These are phyloP conservation scores for Arthrobotrys pseudoclavata DNA, from an alignment of 2,329 filamentous ascomycete genomes.

Conservation along the genomic window DNA sequence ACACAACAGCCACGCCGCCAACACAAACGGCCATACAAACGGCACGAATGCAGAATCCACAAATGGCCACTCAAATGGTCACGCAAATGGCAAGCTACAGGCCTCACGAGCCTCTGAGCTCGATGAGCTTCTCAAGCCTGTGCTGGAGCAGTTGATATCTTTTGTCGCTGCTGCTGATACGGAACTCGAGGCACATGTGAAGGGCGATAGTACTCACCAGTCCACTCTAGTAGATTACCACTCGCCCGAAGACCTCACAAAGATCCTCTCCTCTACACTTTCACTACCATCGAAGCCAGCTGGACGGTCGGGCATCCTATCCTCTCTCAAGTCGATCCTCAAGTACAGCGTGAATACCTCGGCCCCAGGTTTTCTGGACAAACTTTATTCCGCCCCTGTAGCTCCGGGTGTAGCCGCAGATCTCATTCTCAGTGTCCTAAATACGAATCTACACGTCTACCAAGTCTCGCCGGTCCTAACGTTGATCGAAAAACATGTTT, in stretches of 20 bases:
- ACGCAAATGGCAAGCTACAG: conserved; percentile 25
- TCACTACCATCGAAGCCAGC: conserved; percentile 32
- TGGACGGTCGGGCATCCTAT: conserved; percentile 80
- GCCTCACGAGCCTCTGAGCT: conserved; percentile 43
- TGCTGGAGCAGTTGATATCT: conserved; percentile 43
- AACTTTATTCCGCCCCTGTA: conserved; percentile 91
- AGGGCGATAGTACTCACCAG: conserved; percentile 22
- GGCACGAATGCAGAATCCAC: neutral
- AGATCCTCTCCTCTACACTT: conserved; percentile 48
- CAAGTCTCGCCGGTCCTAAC: conserved; percentile 91
- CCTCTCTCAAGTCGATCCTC: conserved; percentile 78
- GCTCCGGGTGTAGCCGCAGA: conserved; percentile 88
- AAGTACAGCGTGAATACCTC: conserved; percentile 97
- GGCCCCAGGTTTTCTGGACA: conserved; percentile 96
- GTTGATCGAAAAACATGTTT: conserved; percentile 86
- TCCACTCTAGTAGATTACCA: conserved; percentile 52
- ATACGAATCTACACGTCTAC: conserved; percentile 96
- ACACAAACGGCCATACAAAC: conserved; percentile 36
- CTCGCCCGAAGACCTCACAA: conserved; percentile 41
- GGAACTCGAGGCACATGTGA: conserved; percentile 39
- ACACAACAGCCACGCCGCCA: conserved; percentile 34
- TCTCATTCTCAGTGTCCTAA: conserved; percentile 84
- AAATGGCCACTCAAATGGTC: conserved; percentile 33
- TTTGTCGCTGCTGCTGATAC: conserved; percentile 46
- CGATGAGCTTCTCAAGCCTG: conserved; percentile 38